phyloP scores from a whole-genome alignment of 371 early-diverging fungal genomes.

The Mortierella sp. region DNA sequence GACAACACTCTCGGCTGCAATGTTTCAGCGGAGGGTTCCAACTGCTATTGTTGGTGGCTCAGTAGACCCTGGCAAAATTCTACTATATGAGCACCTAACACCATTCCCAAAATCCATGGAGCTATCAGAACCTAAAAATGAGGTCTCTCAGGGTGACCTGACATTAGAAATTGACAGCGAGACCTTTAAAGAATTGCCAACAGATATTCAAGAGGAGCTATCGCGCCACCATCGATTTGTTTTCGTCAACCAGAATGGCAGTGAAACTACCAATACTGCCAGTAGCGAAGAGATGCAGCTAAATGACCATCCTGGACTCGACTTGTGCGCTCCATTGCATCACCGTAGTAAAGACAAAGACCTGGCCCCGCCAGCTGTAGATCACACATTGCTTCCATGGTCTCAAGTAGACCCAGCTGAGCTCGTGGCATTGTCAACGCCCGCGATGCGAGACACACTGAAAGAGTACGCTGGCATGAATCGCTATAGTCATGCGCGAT shows the following conservation, averaged over 20 bases:
- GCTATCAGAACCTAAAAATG: background rate
- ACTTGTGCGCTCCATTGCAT: background rate
- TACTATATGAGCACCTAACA: background rate
- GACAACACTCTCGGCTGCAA: slow-evolving; percentile 33
- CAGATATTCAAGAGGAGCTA: slow-evolving; percentile 45
- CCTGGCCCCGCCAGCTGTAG: too few relatives aligned
- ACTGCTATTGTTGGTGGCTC: background rate
- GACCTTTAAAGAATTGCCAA: slow-evolving; percentile 40
- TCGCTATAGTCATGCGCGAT: background rate
- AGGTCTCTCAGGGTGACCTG: background rate
- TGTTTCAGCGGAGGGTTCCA: slow-evolving; percentile 34
- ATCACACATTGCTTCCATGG: slow-evolving; percentile 62
- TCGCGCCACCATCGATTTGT: slow-evolving; percentile 21
- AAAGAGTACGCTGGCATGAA: slow-evolving; percentile 52
- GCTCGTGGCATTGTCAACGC: slow-evolving; percentile 60
- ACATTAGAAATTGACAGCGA: slow-evolving; percentile 34
- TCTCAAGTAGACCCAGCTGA: slow-evolving; percentile 64
- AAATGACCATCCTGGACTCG: background rate
- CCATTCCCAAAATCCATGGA: background rate
- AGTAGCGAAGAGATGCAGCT: background rate
- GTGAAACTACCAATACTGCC: background rate
- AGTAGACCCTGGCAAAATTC: background rate
- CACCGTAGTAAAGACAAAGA: background rate
- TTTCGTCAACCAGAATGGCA: slow-evolving; percentile 3
- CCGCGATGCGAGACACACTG: slow-evolving; percentile 58